These are phyloP conservation scores for Penicillium fuscoglaucum DNA, from an alignment of 2,329 filamentous ascomycete genomes.

Conservation along the genomic window DNA sequence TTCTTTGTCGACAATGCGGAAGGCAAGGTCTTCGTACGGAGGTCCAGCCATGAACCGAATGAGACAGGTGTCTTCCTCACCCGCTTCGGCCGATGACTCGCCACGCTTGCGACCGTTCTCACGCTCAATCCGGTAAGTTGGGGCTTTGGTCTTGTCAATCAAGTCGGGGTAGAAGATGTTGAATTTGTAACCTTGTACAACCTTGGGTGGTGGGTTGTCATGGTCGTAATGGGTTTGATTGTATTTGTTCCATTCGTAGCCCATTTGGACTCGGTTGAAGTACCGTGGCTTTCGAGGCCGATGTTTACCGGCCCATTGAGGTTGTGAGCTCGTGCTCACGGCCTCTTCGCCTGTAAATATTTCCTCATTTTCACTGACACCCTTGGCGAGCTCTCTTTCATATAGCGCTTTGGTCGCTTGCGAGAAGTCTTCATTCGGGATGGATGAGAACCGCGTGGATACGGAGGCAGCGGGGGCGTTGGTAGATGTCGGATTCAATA, in stretches of 20 bases:
- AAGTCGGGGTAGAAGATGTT: slow-evolving; percentile 99
- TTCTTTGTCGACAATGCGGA: slow-evolving; percentile 95
- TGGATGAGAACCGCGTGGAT: slow-evolving; percentile 67
- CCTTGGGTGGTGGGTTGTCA: slow-evolving; percentile 95
- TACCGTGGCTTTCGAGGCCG: slow-evolving; percentile 89
- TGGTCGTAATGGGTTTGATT: slow-evolving; percentile 99
- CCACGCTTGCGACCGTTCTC: slow-evolving; percentile 87
- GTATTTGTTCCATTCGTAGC: slow-evolving; percentile 99
- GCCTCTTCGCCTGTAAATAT: slow-evolving; percentile 90
- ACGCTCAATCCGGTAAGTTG: slow-evolving; percentile 92
- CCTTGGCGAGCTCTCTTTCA: slow-evolving; percentile 87
- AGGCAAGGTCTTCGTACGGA: slow-evolving; percentile 95
- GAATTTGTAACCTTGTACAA: slow-evolving; percentile 99
- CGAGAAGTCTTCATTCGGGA: slow-evolving; percentile 75
- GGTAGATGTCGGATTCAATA: slow-evolving; percentile 36
- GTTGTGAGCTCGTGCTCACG: slow-evolving; percentile 63
- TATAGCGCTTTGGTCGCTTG: slow-evolving; percentile 85
- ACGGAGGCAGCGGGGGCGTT: slow-evolving; percentile 53
- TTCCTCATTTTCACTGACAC: slow-evolving; percentile 90
- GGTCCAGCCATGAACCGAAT: slow-evolving; percentile 94
- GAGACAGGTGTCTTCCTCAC: slow-evolving; percentile 94
- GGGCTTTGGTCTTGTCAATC: slow-evolving; percentile 90
- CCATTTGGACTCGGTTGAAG: slow-evolving; percentile 98
- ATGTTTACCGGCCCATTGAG: slow-evolving; percentile 81
- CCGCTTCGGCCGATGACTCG: slow-evolving; percentile 88